Percentiles rank a stretch among this genome's conserved stretches.
Evolutionary conservation across 2,329 filamentous ascomycete genomes (phyloP).

Genomic region (Talaromyces sp.): DNA sequence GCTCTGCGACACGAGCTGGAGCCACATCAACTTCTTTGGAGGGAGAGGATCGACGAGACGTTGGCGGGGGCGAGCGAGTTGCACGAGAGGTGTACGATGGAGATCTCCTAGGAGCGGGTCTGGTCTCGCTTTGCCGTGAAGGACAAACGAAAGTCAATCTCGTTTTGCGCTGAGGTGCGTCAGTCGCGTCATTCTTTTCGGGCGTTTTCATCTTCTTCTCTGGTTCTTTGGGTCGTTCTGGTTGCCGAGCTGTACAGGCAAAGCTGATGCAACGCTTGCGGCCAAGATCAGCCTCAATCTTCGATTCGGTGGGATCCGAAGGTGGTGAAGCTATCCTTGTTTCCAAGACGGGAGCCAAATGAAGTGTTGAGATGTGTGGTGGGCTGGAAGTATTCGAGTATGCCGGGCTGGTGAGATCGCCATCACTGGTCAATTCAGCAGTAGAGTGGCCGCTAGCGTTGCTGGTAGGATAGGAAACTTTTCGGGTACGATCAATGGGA

Average conservation of each 20-base stretch:
- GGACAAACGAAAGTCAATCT: conserved; percentile 49
- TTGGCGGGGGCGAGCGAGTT: conserved; percentile 42
- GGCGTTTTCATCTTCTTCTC: conserved; percentile 21
- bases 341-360: conserved; percentile 21
- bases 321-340: conserved; percentile 20
- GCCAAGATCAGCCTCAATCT: conserved; percentile 61
- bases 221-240: conserved; percentile 40
- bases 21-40: conserved; percentile 11
- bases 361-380: conserved; percentile 54
- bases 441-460: conserved; percentile 78
- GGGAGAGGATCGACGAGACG: conserved; percentile 29
- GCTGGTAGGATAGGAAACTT: conserved; percentile 60
- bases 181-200: conserved; percentile 21
- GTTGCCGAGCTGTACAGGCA: conserved; percentile 67
- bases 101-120: conserved; percentile 27
- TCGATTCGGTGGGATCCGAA: conserved; percentile 49
- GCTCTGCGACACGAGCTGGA: conserved; percentile 8
- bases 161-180: conserved; percentile 42
- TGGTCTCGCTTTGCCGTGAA: conserved; percentile 30
- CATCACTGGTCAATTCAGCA: conserved; percentile 91
- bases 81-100: conserved; percentile 27
- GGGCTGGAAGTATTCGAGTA: conserved; percentile 85
- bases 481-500: conserved; percentile 50
- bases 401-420: conserved; percentile 84
- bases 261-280: conserved; percentile 92